These are phyloP conservation scores for Thelonectria discophora DNA, from an alignment of 2,329 filamentous ascomycete species.

Conservation along the genomic window DNA sequence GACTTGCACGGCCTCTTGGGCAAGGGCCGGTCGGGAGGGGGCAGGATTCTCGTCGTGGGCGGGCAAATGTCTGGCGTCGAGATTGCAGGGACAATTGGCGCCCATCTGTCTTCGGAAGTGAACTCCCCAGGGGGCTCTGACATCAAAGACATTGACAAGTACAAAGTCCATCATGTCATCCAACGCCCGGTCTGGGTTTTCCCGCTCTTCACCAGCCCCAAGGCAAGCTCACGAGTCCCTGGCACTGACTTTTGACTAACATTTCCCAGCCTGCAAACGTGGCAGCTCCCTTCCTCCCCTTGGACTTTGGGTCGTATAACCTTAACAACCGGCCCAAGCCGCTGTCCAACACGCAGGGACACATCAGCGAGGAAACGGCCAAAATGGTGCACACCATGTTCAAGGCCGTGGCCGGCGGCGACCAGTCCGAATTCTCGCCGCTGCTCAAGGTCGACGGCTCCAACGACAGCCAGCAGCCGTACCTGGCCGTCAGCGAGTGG, in stretches of 20 bases:
- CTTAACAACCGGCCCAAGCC: conserved; percentile 67
- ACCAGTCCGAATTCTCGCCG: conserved; percentile 62
- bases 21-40: conserved; percentile 49
- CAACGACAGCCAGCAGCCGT: conserved; percentile 63
- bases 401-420: conserved; percentile 57
- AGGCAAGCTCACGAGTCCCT: conserved; percentile 46
- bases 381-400: conserved; percentile 62
- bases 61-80: conserved; percentile 87
- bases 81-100: conserved; percentile 75
- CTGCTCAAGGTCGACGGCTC: conserved; percentile 51
- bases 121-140: conserved; percentile 59
- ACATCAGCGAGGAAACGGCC: conserved; percentile 68
- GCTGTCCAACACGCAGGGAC: conserved; percentile 70
- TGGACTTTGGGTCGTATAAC: conserved; percentile 79
- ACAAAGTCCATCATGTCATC: conserved; percentile 72
- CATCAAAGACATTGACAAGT: conserved; percentile 57
- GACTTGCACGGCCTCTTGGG: conserved; percentile 60
- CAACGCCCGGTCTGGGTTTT: conserved; percentile 78
- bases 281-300: conserved; percentile 71
- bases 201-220: conserved; percentile 64
- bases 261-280: conserved; percentile 49
- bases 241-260: neutral
- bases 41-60: conserved; percentile 77
- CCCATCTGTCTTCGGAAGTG: conserved; percentile 71
- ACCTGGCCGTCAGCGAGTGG: conserved; percentile 74